Evolutionary conservation across 1,284 basidiomycete species (phyloP), one percentile per base, ranked within the genome.

Genomic region (Ustilago trichophora): DNA sequence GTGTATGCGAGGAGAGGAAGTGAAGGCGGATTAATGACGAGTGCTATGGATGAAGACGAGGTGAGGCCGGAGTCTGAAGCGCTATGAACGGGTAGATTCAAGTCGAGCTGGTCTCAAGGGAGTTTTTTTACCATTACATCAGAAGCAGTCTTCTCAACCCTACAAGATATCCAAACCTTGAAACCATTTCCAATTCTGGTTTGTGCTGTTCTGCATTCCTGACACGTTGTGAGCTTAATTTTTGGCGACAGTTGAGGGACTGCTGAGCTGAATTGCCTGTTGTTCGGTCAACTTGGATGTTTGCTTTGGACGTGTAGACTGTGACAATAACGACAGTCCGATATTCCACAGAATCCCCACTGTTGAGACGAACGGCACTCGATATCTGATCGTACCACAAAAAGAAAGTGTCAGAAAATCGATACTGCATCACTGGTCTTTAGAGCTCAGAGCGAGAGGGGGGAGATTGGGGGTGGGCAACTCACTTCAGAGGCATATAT

Each of bases 341-440:
- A 95, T 84, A 0, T 89, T 93, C 93, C 93, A 97, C 74, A 92
- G 89, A 13, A 95, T 89, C 37, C 93, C 93, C 67, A 91, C 91
- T 0, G 88, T 85, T 24, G 91, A 91, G 75, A 92, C 90, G 84
- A 96, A 96, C 2, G 93, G 93, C 6, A 96, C 90, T 45, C 92
- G 89, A 78, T 92, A 85, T 37, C 80, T 81, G 55, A 36, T n/a
- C n/a, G n/a, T n/a, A n/a, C n/a, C n/a, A n/a, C n/a, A n/a, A n/a
- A n/a, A n/a, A n/a, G n/a, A n/a, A n/a, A n/a, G n/a, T n/a, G n/a
- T n/a, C n/a, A n/a, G n/a, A n/a, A n/a, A n/a, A n/a, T n/a, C n/a
- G n/a, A n/a, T n/a, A n/a, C n/a, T n/a, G n/a, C n/a, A n/a, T n/a
- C n/a, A n/a, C n/a, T n/a, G n/a, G n/a, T n/a, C n/a, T n/a, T n/a